Percentiles rank a stretch among this genome's conserved stretches.
Evolutionary conservation across 2,329 filamentous ascomycete species (phyloP).

Genomic region (Metarhizium humberi): DNA sequence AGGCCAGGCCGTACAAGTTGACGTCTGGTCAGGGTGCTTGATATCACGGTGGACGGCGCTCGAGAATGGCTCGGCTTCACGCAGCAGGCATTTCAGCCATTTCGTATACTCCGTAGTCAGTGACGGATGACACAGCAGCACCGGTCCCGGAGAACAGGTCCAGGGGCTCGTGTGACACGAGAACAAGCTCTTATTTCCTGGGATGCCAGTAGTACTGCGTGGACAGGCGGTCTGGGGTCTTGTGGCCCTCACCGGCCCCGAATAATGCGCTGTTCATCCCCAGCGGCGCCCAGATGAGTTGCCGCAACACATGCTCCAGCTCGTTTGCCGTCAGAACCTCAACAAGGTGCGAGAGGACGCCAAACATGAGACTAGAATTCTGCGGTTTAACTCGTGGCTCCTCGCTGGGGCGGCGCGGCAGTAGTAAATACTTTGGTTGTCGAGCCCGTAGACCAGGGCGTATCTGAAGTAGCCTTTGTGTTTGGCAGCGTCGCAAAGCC

Average conservation of each 20-base stretch:
- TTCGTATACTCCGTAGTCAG: conserved; percentile 34
- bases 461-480: not conserved
- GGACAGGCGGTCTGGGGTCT: conserved; percentile 23
- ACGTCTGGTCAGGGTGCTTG: conserved; percentile 18
- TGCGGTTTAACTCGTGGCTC: conserved; percentile 36
- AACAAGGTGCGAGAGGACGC: conserved; percentile 32
- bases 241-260: conserved; percentile 15
- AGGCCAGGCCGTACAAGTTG: conserved; percentile 15
- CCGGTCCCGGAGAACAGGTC: conserved; percentile 25
- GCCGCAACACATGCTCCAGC: conserved; percentile 30
- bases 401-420: conserved; percentile 29
- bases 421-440: conserved; percentile 26
- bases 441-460: not conserved
- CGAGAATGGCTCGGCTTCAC: conserved; percentile 15
- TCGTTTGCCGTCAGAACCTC: conserved; percentile 27
- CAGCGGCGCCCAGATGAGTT: conserved; percentile 35
- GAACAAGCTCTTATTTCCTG: not conserved
- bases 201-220: conserved; percentile 29
- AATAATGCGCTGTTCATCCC: conserved; percentile 35
- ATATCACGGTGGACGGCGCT: conserved; percentile 18
- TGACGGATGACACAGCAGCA: conserved; percentile 33
- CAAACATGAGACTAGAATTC: conserved; percentile 44
- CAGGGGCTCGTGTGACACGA: not conserved
- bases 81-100: conserved; percentile 41
- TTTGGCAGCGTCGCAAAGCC: too few species aligned